Percentiles rank a stretch among this genome's conserved stretches.
These are phyloP conservation scores for Bothriochloa decipiens DNA, from an alignment of 176 grass and related monocot genomes.

Conservation along the genomic window DNA sequence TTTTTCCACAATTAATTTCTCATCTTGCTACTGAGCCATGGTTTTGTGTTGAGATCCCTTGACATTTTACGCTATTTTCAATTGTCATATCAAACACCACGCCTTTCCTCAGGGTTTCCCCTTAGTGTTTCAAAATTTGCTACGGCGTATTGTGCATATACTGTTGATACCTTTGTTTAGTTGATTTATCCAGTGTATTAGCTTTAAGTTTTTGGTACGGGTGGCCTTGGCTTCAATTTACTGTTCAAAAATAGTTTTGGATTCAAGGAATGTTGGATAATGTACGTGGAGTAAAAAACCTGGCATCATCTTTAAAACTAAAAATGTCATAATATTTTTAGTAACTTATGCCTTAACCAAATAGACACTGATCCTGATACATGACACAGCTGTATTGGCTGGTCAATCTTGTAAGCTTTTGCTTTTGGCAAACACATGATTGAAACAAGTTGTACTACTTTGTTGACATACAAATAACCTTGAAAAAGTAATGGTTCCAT, in stretches of 20 bases:
- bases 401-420: neutral
- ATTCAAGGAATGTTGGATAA: slow-evolving; percentile 7
- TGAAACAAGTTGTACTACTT: slow-evolving; percentile 13
- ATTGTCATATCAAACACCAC: neutral
- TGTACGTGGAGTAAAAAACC: slow-evolving; percentile 3
- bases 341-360: neutral
- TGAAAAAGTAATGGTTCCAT: slow-evolving; percentile 23
- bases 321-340: slow-evolving; percentile 8
- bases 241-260: slow-evolving; percentile 7
- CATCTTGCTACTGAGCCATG: neutral
- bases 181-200: neutral
- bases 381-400: neutral
- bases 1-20: neutral
- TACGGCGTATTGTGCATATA: neutral
- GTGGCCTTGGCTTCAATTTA: slow-evolving; percentile 4
- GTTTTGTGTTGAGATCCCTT: neutral
- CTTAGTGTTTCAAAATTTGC: neutral
- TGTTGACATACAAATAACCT: neutral
- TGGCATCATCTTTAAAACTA: slow-evolving; percentile 12
- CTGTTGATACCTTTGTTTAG: neutral
- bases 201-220: slow-evolving; percentile 2
- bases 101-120: neutral
- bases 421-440: neutral
- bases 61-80: neutral
- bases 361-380: slow-evolving; percentile 1